Conservation (phyloP, 1,139 yeast genomes). For the Diutina rugosa region DNA sequence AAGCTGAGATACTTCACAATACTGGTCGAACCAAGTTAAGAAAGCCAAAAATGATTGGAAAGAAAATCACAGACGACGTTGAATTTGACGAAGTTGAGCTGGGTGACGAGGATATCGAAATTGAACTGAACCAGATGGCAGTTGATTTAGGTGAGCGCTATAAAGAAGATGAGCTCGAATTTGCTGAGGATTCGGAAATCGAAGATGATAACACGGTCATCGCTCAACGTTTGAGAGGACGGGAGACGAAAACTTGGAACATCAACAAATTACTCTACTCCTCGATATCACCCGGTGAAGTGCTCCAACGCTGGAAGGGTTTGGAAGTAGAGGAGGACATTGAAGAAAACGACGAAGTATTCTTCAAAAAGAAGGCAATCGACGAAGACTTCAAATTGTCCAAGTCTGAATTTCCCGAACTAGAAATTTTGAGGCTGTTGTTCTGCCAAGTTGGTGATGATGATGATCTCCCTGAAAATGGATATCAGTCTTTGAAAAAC, state of each 20-base stretch:
- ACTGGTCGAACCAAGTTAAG: conserved; percentile 52
- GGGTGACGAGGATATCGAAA: conserved; percentile 15
- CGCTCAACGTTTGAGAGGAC: conserved; percentile 30
- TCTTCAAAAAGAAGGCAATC: conserved; percentile 43
- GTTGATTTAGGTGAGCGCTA: conserved; percentile 28
- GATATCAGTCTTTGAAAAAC: conserved; percentile 34
- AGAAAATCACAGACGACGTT: conserved; percentile 34
- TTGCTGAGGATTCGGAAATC: conserved; percentile 31
- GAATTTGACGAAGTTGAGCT: conserved; percentile 31
- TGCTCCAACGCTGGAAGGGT: conserved; percentile 59
- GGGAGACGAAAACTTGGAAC: conserved; percentile 52
- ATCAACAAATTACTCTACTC: conserved; percentile 70
- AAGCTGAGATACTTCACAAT: conserved; percentile 9
- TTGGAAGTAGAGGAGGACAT: conserved; percentile 33
- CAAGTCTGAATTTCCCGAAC: conserved; percentile 25
- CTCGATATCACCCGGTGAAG: conserved; percentile 65
- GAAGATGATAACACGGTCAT: conserved; percentile 25
- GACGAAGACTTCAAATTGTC: conserved; percentile 10
- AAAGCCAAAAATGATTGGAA: conserved; percentile 47
- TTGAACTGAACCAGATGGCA: conserved; percentile 17
- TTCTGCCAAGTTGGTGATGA: conserved; percentile 28
- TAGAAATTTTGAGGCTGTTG: conserved; percentile 38
- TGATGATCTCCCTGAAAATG: conserved; percentile 26
- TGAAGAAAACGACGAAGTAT: conserved; percentile 28
- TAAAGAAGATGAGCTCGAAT: conserved; percentile 37